Evolutionary conservation across 345 rosid species (phyloP).

Genomic region (Eucalyptus guilfoylei): DNA sequence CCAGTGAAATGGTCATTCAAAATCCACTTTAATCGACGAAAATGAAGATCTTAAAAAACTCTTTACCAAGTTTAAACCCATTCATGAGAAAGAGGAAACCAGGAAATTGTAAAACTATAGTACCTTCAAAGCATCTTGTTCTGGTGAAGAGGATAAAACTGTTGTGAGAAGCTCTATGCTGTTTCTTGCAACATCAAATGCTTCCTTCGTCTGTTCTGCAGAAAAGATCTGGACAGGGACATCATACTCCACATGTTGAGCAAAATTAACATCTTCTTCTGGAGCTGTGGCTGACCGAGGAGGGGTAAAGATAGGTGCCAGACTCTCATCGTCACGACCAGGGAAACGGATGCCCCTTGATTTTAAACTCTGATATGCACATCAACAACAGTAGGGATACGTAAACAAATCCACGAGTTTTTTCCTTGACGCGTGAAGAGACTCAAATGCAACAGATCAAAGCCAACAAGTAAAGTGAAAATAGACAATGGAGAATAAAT

Average conservation of each 20-base stretch:
- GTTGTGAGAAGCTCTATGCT: slow-evolving; percentile 76
- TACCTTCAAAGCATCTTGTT: slow-evolving; percentile 76
- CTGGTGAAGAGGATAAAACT: slow-evolving; percentile 72
- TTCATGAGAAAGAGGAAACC: background rate
- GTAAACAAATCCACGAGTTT: background rate
- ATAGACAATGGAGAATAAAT: background rate
- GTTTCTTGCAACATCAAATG: slow-evolving; percentile 90
- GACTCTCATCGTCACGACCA: slow-evolving; percentile 89
- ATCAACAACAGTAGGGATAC: background rate
- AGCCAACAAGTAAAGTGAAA: background rate
- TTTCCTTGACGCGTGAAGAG: background rate
- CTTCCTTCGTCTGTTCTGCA: slow-evolving; percentile 79
- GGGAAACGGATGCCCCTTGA: slow-evolving; percentile 93
- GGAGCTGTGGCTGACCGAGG: slow-evolving; percentile 59
- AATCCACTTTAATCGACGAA: background rate
- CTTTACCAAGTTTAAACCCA: background rate
- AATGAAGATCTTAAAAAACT: background rate
- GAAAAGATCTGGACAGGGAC: slow-evolving; percentile 52
- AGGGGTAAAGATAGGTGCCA: slow-evolving; percentile 94
- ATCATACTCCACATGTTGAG: slow-evolving; percentile 42
- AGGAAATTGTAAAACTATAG: background rate
- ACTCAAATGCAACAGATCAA: background rate
- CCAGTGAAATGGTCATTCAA: background rate
- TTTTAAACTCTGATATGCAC: slow-evolving; percentile 49
- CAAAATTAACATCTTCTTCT: slow-evolving; percentile 36